Base-by-base conservation (phyloP, 441 rosid genomes). In the Arabidopsis lyrata region DNA sequence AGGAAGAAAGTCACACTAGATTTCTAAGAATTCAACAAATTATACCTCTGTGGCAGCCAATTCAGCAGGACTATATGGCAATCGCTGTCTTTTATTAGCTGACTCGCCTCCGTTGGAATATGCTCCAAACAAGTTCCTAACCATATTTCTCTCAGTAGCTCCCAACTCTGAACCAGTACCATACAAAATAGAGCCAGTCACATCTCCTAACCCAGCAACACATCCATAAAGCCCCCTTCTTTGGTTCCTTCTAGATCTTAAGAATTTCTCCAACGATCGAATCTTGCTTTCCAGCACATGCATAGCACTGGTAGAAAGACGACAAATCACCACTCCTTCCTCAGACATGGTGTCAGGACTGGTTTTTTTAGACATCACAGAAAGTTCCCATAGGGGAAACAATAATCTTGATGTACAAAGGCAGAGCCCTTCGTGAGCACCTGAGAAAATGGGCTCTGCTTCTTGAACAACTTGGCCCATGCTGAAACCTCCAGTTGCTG, bases 381-480 rank as follows among this genome's bases (percentile, higher is more conserved):
- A 91, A 66, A 95, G 89, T 75, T 91, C 99, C 99, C 99, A 95
- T 34, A 95, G 72, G 15, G 99, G 97, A 70, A 91, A 87, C 63
- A 95, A 83, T 83, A 95, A 84, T 81, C 99, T 90, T 72, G 98
- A 84, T 14, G 99, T 78, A 77, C 97, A 93, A 78, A 95, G 83
- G 84, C 97, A 91, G 62, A 95, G 95, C 65, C 98, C 99, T 73
- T 95, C 97, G 78, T 91, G 87, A 18, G 94, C 98, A 79, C 97
- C 98, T 13, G 99, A 93, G 82, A 93, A 90, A 41, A 90, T 86
- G 61, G 99, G 97, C 80, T 90, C 98, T 7, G 97, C 94, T 82
- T 93, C 98, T 83, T 93, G 97, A 79, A 95, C 97, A 81, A 95
- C 97, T 83, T 95, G 98, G 49, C 98, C 99, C 99, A 95, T 93